phyloP scores from a whole-genome alignment of 1,139 yeast genomes.

The Debaryomyces nepalensis region DNA sequence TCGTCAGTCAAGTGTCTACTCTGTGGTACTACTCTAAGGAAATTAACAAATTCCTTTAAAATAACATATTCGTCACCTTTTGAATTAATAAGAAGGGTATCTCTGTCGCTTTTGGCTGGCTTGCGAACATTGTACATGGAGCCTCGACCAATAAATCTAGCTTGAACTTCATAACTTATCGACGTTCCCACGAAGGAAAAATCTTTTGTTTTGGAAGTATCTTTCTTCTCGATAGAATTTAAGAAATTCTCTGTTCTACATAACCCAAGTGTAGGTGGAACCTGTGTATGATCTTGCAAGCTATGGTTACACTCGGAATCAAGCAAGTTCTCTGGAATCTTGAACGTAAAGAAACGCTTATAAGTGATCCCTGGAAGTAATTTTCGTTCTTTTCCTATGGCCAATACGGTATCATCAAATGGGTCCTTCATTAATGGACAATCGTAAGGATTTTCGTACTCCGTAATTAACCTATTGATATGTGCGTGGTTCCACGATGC shows the following conservation, averaged over 20 bases:
- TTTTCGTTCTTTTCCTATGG: conserved; percentile 30
- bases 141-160: conserved; percentile 48
- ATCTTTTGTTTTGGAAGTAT: conserved; percentile 25
- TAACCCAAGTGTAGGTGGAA: conserved; percentile 46
- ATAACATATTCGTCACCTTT: conserved; percentile 49
- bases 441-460: conserved; percentile 21
- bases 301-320: conserved; percentile 47
- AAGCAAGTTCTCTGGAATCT: conserved; percentile 43
- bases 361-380: conserved; percentile 35
- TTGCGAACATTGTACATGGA: conserved; percentile 30
- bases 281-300: conserved; percentile 37
- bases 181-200: conserved; percentile 34
- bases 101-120: conserved; percentile 20
- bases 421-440: conserved; percentile 30
- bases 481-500: conserved; percentile 43
- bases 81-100: conserved; percentile 39
- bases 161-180: conserved; percentile 42
- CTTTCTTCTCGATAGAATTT: conserved; percentile 8
- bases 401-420: conserved; percentile 31
- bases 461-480: conserved; percentile 39
- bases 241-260: conserved; percentile 23
- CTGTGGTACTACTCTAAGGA: conserved; percentile 36
- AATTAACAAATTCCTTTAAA: conserved; percentile 35
- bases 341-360: conserved; percentile 48
- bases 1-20: conserved; percentile 13